Conservation (phyloP, 208 protist species). For the Entamoeba invadens region DNA sequence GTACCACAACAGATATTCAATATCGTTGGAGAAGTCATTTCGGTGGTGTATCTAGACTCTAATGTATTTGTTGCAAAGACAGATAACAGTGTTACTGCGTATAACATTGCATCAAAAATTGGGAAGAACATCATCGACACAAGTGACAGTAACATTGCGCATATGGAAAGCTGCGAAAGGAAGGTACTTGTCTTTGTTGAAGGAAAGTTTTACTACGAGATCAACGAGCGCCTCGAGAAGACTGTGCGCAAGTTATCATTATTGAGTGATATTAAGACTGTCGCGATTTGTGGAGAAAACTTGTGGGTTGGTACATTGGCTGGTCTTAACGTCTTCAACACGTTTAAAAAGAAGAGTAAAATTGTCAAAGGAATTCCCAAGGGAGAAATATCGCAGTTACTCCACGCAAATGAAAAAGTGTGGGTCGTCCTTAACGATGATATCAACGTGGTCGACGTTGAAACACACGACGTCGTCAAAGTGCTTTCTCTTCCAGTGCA, state of each 20-base stretch:
- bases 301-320: background rate
- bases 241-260: background rate
- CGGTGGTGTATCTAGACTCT: too few species aligned
- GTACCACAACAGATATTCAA: too few species aligned
- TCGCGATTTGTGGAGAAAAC: background rate
- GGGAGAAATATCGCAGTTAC: background rate
- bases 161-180: background rate
- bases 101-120: too few species aligned
- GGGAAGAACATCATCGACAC: too few species aligned
- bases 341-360: background rate
- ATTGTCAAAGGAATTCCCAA: background rate
- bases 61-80: too few species aligned
- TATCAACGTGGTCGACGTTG: background rate
- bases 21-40: too few species aligned
- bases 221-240: background rate
- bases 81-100: too few species aligned
- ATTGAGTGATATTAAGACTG: background rate
- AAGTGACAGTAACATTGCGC: background rate
- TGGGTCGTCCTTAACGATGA: background rate
- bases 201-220: background rate
- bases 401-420: background rate
- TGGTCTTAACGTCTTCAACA: too few species aligned
- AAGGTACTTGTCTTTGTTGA: background rate
- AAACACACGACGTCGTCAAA: background rate
- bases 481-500: background rate